Base-by-base conservation (phyloP, 805 yeast genomes). In the Saturnispora serradocipensis region DNA sequence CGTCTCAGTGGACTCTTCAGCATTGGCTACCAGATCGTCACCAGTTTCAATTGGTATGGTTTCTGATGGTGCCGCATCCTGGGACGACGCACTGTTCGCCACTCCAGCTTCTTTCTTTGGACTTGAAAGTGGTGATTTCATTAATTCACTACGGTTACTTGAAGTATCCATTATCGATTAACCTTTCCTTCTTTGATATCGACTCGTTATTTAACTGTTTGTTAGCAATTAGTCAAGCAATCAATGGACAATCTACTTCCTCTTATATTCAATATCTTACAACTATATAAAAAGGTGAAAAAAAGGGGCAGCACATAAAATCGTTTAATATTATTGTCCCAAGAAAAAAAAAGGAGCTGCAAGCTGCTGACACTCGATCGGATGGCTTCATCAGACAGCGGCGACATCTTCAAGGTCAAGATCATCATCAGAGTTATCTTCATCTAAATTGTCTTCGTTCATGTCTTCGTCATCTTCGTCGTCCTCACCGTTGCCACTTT, bases 321-420 rank as follows among this genome's bases (percentile, higher is more conserved):
- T 30, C 34, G 34, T 30, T 30, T 30, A 30, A 30, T 30, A 30
- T 30, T 30, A 30, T 30, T 30, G 34, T 30, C 34, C 34, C 34
- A 30, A 30, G 34, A 30, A 30, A 30, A 30, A 30, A 30, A 30
- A 30, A 30, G 13, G 11, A 30, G 34, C 13, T 30, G 34, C 9
- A 25, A 25, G 28, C 28, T 25, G 28, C 28, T 25, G 28, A 8
- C 9, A 25, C 7, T 25, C 9, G 28, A 25, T 25, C 9, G 9
- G 9, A 25, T 25, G 28, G 28, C 28, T 5, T 25, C 28, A 25
- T 46, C 36, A 57, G 16, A 56, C 42, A 49, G 65, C 80, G 32
- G 79, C 77, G 50, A 84, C 80, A 65, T 84, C 89, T 62, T 84
- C 90, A 89, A 85, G 82, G 57, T 83, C 88, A 38, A 80, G 67